Evolutionary conservation across 805 yeast species (phyloP).

Genomic region (Candida yuanshanica): DNA sequence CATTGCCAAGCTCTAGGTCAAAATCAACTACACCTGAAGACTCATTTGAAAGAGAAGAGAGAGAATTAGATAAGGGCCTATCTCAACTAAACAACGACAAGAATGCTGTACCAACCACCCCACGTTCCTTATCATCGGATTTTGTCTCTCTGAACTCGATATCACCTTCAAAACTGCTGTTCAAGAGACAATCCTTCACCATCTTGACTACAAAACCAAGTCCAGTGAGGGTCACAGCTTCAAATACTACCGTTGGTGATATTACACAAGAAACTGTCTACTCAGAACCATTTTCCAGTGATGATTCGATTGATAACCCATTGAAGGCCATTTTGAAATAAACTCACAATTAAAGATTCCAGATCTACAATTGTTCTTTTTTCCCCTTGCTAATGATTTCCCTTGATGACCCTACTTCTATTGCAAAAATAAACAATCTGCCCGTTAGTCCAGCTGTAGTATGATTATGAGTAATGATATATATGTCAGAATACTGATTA

Average conservation of each 20-base stretch:
- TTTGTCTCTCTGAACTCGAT: not conserved
- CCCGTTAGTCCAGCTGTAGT: slow-evolving; percentile 27
- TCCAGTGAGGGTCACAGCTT: not conserved
- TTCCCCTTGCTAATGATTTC: not conserved
- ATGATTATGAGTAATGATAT: slow-evolving; percentile 46
- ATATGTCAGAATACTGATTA: slow-evolving; percentile 47
- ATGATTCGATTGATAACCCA: slow-evolving; percentile 6
- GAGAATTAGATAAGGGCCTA: slow-evolving; percentile 9
- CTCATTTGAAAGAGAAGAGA: slow-evolving; percentile 20
- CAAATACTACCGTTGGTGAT: slow-evolving; percentile 16
- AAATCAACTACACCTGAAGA: slow-evolving; percentile 15
- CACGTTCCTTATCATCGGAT: slow-evolving; percentile 6
- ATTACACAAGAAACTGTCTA: slow-evolving; percentile 22
- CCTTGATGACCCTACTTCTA: not conserved
- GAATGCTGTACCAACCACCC: not conserved
- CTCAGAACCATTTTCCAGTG: slow-evolving; percentile 14
- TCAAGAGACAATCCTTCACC: slow-evolving; percentile 12
- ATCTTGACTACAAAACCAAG: slow-evolving; percentile 8
- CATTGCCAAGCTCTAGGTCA: not conserved
- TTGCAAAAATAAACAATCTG: not conserved
- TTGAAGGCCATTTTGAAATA: slow-evolving; percentile 1
- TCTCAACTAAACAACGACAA: slow-evolving; percentile 4
- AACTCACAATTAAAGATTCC: not conserved
- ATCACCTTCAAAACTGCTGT: slow-evolving; percentile 6
- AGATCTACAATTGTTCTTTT: not conserved